These are phyloP conservation scores for Trapa incisa DNA, from an alignment of 345 rosid species.

Conservation along the genomic window DNA sequence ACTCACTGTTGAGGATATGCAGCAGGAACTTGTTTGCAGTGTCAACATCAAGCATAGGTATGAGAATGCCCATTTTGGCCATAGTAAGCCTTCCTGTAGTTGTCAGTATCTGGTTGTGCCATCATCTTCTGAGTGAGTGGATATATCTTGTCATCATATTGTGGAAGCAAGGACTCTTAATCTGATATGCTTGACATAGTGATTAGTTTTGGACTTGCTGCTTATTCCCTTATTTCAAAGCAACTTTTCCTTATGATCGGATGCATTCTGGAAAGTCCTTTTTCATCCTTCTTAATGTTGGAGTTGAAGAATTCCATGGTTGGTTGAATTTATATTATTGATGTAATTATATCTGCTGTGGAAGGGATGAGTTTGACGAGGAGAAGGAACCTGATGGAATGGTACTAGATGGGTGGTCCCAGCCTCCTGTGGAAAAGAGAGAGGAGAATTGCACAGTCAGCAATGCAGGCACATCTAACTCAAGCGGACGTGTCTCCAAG, in stretches of 20 bases:
- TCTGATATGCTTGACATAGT: background rate
- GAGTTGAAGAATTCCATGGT: background rate
- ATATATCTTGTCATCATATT: background rate
- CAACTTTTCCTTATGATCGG: background rate
- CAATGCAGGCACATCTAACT: conserved; percentile 40
- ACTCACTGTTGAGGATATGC: conserved; percentile 79
- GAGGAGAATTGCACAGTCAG: conserved; percentile 32
- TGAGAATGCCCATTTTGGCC: background rate
- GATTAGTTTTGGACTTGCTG: background rate
- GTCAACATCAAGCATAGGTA: conserved; percentile 87
- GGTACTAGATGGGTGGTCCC: conserved; percentile 87
- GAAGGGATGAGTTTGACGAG: conserved; percentile 84
- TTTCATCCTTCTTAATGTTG: background rate
- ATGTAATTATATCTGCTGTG: background rate
- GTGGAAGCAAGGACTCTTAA: background rate
- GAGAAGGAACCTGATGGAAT: conserved; percentile 97
- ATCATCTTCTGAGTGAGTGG: background rate
- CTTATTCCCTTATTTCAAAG: background rate
- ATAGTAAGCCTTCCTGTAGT: background rate
- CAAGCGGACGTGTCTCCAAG: conserved; percentile 10
- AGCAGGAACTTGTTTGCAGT: conserved; percentile 76
- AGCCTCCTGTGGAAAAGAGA: conserved; percentile 30
- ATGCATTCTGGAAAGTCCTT: background rate
- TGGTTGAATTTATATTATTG: background rate
- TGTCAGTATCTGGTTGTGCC: background rate